phyloP scores from a whole-genome alignment of 805 yeast species.

The Novakomyces olei region DNA sequence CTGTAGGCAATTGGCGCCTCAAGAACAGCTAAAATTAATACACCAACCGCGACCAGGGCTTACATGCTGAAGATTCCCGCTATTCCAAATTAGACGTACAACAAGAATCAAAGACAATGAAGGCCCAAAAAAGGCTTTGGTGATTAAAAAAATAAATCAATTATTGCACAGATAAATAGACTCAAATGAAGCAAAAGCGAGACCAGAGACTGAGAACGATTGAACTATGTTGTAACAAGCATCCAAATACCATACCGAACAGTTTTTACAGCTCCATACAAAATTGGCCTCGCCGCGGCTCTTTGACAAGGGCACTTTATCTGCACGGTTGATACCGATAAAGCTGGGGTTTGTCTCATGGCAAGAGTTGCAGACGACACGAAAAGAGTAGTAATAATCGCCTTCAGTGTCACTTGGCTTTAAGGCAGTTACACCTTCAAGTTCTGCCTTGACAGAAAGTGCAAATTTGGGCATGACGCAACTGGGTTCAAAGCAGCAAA shows the following conservation, averaged over 20 bases:
- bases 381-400: constrained; percentile 7
- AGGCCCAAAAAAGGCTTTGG: no score
- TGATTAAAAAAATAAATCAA: no score
- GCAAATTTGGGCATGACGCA: constrained; percentile 10
- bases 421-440: constrained; percentile 33
- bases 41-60: constrained; percentile 7
- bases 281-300: constrained; percentile 71
- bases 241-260: no score
- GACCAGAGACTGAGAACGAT: no score
- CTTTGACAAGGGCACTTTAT: constrained; percentile 25
- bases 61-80: constrained; percentile 16
- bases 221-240: no score
- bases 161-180: no score
- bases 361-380: constrained; percentile 45
- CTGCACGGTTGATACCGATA: constrained; percentile 8
- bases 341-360: constrained; percentile 48
- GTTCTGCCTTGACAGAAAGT: constrained; percentile 21
- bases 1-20: constrained; percentile 10
- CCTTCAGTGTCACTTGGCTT: constrained; percentile 33
- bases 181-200: no score
- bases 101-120: no score
- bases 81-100: no score
- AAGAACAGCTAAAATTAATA: background rate
- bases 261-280: constrained; percentile 49
- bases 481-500: no score